Conservation (phyloP, 306 rosid species). For the Alnus glutinosa region DNA sequence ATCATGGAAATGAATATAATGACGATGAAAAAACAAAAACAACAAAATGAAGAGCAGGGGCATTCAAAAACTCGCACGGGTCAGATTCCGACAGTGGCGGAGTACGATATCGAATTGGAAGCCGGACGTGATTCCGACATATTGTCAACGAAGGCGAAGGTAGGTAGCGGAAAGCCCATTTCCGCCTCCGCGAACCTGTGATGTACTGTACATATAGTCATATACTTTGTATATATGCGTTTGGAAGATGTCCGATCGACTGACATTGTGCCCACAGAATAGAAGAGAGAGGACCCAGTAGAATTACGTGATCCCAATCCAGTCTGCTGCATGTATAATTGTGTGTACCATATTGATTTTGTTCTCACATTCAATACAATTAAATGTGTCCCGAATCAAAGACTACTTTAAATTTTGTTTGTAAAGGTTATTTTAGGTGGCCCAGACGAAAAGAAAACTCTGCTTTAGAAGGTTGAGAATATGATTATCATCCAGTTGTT, state of each 20-base stretch:
- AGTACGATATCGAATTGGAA: no score
- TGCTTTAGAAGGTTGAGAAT: constrained; percentile 46
- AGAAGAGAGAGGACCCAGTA: constrained; percentile 4
- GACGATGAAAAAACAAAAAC: neutral
- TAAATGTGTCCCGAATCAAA: constrained; percentile 33
- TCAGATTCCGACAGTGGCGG: no score
- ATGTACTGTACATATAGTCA: no score
- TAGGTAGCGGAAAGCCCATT: no score
- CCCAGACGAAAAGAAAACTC: constrained; percentile 28
- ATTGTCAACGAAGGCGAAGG: no score
- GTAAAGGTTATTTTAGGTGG: constrained; percentile 36
- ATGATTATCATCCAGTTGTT: constrained; percentile 52
- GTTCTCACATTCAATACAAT: constrained; percentile 14
- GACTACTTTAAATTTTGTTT: constrained; percentile 22
- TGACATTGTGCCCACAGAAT: neutral
- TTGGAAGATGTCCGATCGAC: no score
- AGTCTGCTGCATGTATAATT: constrained; percentile 30
- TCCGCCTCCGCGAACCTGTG: no score
- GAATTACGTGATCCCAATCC: constrained; percentile 11
- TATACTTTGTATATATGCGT: no score
- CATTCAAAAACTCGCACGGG: no score
- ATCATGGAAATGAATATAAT: neutral
- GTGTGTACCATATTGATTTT: constrained; percentile 30
- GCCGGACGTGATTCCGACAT: no score
- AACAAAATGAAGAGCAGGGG: neutral